These are phyloP conservation scores for Aspergillus nomiae DNA, from an alignment of 2,329 filamentous ascomycete genomes.

Conservation along the genomic window DNA sequence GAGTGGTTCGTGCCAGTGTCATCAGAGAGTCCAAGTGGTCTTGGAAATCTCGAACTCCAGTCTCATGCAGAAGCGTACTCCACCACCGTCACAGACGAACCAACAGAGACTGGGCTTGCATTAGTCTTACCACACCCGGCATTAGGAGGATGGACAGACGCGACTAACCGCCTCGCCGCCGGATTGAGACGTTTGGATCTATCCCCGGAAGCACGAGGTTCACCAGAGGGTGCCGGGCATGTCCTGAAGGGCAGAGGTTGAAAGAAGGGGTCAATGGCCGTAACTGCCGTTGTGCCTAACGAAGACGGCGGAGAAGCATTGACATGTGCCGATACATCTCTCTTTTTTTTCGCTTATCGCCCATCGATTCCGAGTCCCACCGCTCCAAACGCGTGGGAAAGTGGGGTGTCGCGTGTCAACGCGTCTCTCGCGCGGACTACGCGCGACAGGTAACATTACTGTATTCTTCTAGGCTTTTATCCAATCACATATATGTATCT, in stretches of 20 bases:
- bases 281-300: neutral
- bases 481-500: neutral
- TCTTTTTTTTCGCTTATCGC: neutral
- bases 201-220: neutral
- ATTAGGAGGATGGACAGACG: conserved; percentile 6
- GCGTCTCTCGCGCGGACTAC: conserved; percentile 21
- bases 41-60: conserved; percentile 19
- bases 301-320: neutral
- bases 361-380: neutral
- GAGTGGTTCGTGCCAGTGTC: conserved; percentile 4
- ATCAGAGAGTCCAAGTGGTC: conserved; percentile 4
- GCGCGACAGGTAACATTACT: conserved; percentile 24
- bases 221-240: neutral
- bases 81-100: conserved; percentile 18
- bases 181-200: neutral
- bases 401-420: conserved; percentile 24
- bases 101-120: conserved; percentile 24
- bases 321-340: conserved; percentile 8
- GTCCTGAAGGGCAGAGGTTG: neutral
- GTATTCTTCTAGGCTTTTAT: neutral
- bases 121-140: conserved; percentile 17
- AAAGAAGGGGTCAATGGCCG: neutral
- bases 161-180: conserved; percentile 10
- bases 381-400: conserved; percentile 14
- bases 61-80: conserved; percentile 23